Conservation (phyloP, 1,284 basidiomycete genomes). For the Ceratobasidium sp. region DNA sequence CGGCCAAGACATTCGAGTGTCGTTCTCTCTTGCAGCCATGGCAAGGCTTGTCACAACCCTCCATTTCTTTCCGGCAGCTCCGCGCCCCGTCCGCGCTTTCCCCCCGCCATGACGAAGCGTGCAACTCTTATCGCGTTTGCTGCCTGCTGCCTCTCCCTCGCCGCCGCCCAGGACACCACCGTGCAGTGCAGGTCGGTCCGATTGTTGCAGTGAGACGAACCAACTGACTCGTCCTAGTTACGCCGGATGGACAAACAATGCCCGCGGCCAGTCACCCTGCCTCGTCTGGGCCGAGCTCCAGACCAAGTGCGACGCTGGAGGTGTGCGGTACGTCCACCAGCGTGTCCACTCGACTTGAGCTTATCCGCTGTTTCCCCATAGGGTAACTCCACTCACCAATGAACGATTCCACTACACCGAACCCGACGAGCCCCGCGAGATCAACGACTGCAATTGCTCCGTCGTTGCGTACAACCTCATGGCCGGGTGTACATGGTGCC, state of each 20-base stretch:
- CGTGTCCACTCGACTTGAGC: background rate
- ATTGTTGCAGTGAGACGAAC: background rate
- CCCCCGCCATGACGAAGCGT: constrained; percentile 1
- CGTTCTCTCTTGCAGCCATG: constrained; percentile 22
- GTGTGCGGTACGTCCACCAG: constrained; percentile 26
- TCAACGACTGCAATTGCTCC: constrained; percentile 43
- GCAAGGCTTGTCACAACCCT: constrained; percentile 34
- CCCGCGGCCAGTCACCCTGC: constrained; percentile 39
- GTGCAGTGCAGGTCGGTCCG: constrained; percentile 24
- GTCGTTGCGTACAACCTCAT: constrained; percentile 43
- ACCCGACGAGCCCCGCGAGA: constrained; percentile 19
- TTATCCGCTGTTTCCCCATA: background rate
- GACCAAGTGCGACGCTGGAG: constrained; percentile 36
- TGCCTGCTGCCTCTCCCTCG: background rate
- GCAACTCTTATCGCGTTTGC: background rate
- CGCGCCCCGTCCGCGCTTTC: background rate
- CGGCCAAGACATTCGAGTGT: constrained; percentile 9
- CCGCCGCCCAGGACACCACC: constrained; percentile 33
- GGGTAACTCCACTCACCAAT: constrained; percentile 30
- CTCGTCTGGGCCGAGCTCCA: constrained; percentile 42
- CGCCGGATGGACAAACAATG: constrained; percentile 40
- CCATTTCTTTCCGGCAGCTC: constrained; percentile 25
- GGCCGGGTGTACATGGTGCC: constrained; percentile 42
- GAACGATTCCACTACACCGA: constrained; percentile 37
- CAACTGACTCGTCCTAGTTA: constrained; percentile 15